Evolutionary conservation across 495 filamentous ascomycete species (phyloP).

Genomic region (Xylaria nigripes): DNA sequence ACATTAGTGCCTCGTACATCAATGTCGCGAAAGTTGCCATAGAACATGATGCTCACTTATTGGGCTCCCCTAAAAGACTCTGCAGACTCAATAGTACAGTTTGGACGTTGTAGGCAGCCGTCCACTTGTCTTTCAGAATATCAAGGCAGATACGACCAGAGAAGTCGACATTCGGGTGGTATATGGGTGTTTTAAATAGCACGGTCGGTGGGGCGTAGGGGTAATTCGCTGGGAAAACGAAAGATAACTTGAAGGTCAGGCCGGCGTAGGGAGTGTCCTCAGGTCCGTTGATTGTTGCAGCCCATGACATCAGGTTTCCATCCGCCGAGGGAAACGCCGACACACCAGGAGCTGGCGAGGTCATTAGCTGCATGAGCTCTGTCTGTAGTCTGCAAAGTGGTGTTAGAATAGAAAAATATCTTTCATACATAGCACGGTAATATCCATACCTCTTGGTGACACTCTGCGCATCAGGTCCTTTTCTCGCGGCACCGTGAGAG

Average conservation of each 20-base stretch:
- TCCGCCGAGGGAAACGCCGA: slow-evolving; percentile 90
- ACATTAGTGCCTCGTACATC: not conserved
- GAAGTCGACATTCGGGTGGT: slow-evolving; percentile 91
- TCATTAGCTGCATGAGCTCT: slow-evolving; percentile 97
- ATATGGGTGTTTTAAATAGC: slow-evolving; percentile 87
- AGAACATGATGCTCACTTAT: slow-evolving; percentile 62
- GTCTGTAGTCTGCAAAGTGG: slow-evolving; percentile 65
- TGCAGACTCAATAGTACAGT: slow-evolving; percentile 89
- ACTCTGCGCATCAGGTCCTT: slow-evolving; percentile 58
- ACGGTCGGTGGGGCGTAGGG: slow-evolving; percentile 90
- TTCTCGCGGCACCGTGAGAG: slow-evolving; percentile 45
- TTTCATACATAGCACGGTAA: not conserved
- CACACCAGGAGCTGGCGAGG: slow-evolving; percentile 82
- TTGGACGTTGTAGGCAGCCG: slow-evolving; percentile 84
- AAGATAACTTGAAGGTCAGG: slow-evolving; percentile 86
- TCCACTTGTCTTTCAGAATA: slow-evolving; percentile 98
- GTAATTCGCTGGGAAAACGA: slow-evolving; percentile 86
- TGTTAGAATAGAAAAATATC: not conserved
- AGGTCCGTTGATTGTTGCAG: slow-evolving; percentile 86
- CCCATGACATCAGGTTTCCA: slow-evolving; percentile 86
- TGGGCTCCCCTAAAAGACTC: slow-evolving; percentile 91
- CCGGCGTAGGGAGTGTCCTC: slow-evolving; percentile 84
- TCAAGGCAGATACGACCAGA: slow-evolving; percentile 90
- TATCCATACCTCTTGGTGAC: slow-evolving; percentile 64
- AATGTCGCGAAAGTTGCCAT: not conserved